These are phyloP conservation scores for Zygosaccharomyces bailii DNA, from an alignment of 805 yeast species.

Conservation along the genomic window DNA sequence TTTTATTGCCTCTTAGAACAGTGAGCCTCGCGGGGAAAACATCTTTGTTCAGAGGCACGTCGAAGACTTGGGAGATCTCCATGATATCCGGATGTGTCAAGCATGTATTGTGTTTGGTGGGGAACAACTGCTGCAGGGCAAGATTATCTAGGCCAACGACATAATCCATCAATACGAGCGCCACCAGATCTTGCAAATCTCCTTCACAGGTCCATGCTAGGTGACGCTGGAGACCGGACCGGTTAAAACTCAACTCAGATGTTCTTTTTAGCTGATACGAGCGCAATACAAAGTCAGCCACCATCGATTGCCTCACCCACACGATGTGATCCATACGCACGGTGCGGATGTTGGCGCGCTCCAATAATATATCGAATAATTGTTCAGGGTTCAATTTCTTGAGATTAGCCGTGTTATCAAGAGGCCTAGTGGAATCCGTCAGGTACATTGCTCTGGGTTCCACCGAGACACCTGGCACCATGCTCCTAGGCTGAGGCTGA, in stretches of 20 bases:
- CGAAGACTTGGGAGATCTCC: constrained; percentile 23
- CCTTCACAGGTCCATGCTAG: constrained; percentile 34
- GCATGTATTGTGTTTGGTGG: constrained; percentile 9
- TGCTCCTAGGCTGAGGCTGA: constrained; percentile 10
- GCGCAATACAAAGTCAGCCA: constrained; percentile 25
- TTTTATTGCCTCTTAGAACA: constrained; percentile 20
- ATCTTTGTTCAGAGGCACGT: constrained; percentile 12
- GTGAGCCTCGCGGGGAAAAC: constrained; percentile 15
- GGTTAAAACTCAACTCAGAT: constrained; percentile 18
- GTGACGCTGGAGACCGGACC: constrained; percentile 33
- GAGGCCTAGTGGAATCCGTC: constrained; percentile 32
- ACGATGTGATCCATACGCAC: constrained; percentile 28
- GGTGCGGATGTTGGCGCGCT: constrained; percentile 2
- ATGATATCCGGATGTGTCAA: constrained; percentile 18
- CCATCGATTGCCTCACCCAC: constrained; percentile 34
- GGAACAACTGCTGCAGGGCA: constrained; percentile 25
- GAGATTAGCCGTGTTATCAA: constrained; percentile 18
- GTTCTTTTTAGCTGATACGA: constrained; percentile 7
- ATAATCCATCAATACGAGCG: constrained; percentile 26
- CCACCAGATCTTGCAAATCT: constrained; percentile 23
- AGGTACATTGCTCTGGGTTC: constrained; percentile 26
- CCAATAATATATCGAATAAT: constrained; percentile 20
- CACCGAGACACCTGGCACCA: constrained; percentile 18
- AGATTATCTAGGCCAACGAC: constrained; percentile 25
- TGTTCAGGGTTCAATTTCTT: constrained; percentile 22